Conservation (phyloP, 1,284 basidiomycete genomes). For the Mrakiaceae sp. region DNA sequence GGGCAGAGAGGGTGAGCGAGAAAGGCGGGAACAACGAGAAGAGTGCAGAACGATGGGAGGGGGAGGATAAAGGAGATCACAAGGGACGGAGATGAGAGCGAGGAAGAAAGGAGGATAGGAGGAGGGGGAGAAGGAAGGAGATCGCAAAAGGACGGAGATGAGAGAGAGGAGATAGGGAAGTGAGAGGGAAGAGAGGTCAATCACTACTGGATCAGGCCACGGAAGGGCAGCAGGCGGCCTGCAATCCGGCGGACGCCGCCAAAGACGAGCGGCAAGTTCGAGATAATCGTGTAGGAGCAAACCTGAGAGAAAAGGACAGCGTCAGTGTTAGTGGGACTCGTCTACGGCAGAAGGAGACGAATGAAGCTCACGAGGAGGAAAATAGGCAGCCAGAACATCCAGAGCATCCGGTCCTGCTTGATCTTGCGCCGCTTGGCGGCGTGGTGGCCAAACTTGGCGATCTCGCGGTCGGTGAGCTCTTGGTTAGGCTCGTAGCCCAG, state of each 20-base stretch:
- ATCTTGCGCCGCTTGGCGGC: constrained; percentile 7
- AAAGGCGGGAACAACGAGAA: background rate
- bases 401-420: constrained; percentile 37
- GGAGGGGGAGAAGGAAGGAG: background rate
- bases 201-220: constrained; percentile 10
- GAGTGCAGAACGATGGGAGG: background rate
- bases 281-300: constrained; percentile 6
- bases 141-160: background rate
- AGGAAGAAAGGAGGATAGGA: background rate
- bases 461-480: background rate
- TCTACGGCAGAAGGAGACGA: constrained; percentile 14
- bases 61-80: background rate
- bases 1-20: background rate
- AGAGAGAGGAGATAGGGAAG: background rate
- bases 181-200: background rate
- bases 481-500: background rate
- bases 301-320: constrained; percentile 11
- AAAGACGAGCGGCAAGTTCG: constrained; percentile 8
- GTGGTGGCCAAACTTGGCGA: constrained; percentile 5
- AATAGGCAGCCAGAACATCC: constrained; percentile 9
- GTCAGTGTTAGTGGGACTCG: background rate
- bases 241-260: constrained; percentile 18
- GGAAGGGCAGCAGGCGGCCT: constrained; percentile 19
- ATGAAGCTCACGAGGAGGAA: constrained; percentile 13
- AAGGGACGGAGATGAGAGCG: background rate